phyloP scores from a whole-genome alignment of 345 rosid genomes.

The Eutrema japonicum region DNA sequence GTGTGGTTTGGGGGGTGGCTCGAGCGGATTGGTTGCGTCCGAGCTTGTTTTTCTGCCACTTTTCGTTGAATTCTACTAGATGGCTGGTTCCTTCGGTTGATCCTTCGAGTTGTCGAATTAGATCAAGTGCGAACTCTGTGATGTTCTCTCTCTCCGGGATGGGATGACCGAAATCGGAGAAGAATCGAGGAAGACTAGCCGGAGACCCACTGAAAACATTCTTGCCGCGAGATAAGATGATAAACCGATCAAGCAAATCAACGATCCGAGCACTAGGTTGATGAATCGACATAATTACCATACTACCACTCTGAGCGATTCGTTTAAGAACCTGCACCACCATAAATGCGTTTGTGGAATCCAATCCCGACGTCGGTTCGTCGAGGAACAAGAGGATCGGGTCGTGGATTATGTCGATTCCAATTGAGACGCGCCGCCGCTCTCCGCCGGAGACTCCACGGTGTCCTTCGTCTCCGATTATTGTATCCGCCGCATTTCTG shows the following conservation, averaged over 20 bases:
- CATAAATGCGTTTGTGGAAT: constrained; percentile 84
- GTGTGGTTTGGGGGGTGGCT: neutral
- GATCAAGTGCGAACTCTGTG: constrained; percentile 71
- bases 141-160: constrained; percentile 73
- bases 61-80: constrained; percentile 63
- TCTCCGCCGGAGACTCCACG: constrained; percentile 95
- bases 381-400: too few relatives aligned
- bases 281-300: constrained; percentile 82
- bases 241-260: constrained; percentile 59
- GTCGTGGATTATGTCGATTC: constrained; percentile 81
- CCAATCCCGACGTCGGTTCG: too few relatives aligned
- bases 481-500: constrained; percentile 72
- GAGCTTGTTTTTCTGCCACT: constrained; percentile 50
- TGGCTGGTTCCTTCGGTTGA: constrained; percentile 56
- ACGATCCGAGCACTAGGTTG: constrained; percentile 80
- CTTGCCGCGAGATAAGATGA: constrained; percentile 57
- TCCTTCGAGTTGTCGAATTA: constrained; percentile 54
- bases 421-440: constrained; percentile 89
- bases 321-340: constrained; percentile 83
- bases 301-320: constrained; percentile 84
- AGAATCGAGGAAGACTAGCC: constrained; percentile 50
- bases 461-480: constrained; percentile 94
- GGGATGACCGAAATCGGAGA: constrained; percentile 66
- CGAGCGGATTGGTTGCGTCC: neutral
- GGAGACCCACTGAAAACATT: constrained; percentile 63